These are phyloP conservation scores for Poteriospumella lacustris DNA, from an alignment of 108 stramenopile species.

Conservation along the genomic window DNA sequence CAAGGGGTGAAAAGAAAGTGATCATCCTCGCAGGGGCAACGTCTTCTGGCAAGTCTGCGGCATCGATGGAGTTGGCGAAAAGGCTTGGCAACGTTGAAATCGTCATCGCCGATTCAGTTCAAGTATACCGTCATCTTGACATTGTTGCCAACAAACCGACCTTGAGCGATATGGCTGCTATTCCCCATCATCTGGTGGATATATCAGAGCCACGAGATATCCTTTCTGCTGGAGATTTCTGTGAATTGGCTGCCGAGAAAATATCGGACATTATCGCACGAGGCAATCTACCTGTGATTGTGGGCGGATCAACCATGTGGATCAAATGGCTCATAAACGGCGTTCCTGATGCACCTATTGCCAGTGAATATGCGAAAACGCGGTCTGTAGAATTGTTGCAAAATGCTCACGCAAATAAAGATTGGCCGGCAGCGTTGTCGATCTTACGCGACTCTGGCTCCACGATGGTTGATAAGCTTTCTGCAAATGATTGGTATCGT, in stretches of 20 bases:
- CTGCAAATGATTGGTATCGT: constrained; percentile 83
- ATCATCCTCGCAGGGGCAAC: constrained; percentile 83
- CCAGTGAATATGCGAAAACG: constrained; percentile 56
- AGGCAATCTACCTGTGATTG: constrained; percentile 59
- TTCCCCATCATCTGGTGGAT: constrained; percentile 82
- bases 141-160: constrained; percentile 92
- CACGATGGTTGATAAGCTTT: constrained; percentile 57
- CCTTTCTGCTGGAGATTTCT: constrained; percentile 81
- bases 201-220: constrained; percentile 54
- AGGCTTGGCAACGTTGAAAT: constrained; percentile 56
- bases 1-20: constrained; percentile 33
- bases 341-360: constrained; percentile 77
- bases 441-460: constrained; percentile 44
- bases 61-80: constrained; percentile 70
- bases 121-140: constrained; percentile 76
- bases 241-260: constrained; percentile 29
- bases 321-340: constrained; percentile 90
- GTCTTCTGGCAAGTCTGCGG: constrained; percentile 79
- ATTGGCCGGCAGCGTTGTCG: constrained; percentile 62
- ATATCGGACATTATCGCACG: constrained; percentile 46
- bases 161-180: constrained; percentile 59
- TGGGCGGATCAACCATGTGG: constrained; percentile 95
- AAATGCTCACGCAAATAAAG: constrained; percentile 49
- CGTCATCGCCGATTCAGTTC: constrained; percentile 85
- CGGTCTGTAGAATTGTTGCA: constrained; percentile 46